Base-by-base conservation (phyloP, 148 eudicot species). In the Euryodendron excelsum region DNA sequence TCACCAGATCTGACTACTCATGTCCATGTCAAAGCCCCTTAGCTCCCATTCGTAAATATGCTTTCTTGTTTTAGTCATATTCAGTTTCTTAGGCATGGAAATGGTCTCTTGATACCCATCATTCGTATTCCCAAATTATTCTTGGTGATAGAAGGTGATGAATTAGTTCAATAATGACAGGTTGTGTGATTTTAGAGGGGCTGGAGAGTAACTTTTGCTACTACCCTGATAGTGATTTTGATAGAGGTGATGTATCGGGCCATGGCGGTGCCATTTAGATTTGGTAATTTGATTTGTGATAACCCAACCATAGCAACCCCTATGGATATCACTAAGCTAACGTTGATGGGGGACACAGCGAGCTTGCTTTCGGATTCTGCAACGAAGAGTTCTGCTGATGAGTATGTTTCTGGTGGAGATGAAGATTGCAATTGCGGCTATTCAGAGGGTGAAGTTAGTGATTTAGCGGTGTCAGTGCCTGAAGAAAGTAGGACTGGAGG, bases 171-270 rank as follows among this genome's bases (percentile, higher is more conserved):
- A 1, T 41, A 45, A 14, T 65, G 55, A n/a, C 58, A 45, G 17
- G 23, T 34, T 56, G 1, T 14, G 69, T 39, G 47, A 74, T 28
- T 56, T 50, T 34, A 34, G 33, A 23, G 63, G 55, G 45, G 6
- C n/a, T 6, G 41, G 28, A 31, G 33, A 28, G 60, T 75, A 15
- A 28, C 7, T 44, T 76, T 63, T 76, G 33, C 41, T 61, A 64
- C 31, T 33, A 45, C 14, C 44, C 55, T 50, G 80, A 14, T 2
- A 5, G 78, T 37, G 69, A 21, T 69, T 6, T 36, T 80, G 75
- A 86, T 88, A 87, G 91, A 86, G 66, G 89, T 84, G 78, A 76
- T 88, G 44, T 78, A 85, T 62, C 87, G 83, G 0, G 86, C 85
- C 28, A 80, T 83, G 34, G 81, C 81, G 4, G 81, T 88, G 63